Evolutionary conservation across 805 yeast species (phyloP), one percentile per base, ranked within the genome.

Genomic region (Komagataella pastoris): DNA sequence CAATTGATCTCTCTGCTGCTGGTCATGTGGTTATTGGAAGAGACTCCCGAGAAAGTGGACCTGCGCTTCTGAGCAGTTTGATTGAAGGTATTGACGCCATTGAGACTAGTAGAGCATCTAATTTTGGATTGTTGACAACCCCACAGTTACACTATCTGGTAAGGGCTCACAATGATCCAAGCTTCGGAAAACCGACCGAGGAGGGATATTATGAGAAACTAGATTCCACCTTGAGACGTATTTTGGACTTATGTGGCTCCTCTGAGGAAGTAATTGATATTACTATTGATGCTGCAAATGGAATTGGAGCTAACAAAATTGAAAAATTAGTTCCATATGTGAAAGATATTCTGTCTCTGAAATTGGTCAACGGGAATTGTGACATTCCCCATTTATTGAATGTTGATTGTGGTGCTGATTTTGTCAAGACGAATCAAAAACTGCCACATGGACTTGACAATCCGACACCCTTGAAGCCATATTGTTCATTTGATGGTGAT

Each of bases 401-500:
- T 65, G 77, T 70, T 21, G 74, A 80, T 50, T 91, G 98, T 63
- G 99, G 99, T 51, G 98, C 99, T 6, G 99, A 93, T 66, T 91
- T 68, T 61, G 99, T 93, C 52, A 93, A 93, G 66, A 88, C 97
- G 2, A 80, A 81, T 63, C 98, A 93, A 61, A 73, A 67, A 52
- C 72, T 85, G 47, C 99, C 99, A 6, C 65, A 70, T 3, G 83
- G 81, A 45, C 70, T 85, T 12, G 51, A 47, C 7, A 52, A 56
- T 5, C 77, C 81, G 0, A 59, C 56, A 2, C 68, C 77, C 5
- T 65, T 69, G 47, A 66, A 72, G 53, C 68, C 90, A 50, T 84
- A 79, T 59, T 84, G 95, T 6, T 87, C 96, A 1, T 89, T 88
- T 62, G 99, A 93, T 63, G 99, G 99, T 50, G 99, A 93, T 65